Conservation (phyloP, 1,139 yeast species). For the Kodamaea fungicola region DNA sequence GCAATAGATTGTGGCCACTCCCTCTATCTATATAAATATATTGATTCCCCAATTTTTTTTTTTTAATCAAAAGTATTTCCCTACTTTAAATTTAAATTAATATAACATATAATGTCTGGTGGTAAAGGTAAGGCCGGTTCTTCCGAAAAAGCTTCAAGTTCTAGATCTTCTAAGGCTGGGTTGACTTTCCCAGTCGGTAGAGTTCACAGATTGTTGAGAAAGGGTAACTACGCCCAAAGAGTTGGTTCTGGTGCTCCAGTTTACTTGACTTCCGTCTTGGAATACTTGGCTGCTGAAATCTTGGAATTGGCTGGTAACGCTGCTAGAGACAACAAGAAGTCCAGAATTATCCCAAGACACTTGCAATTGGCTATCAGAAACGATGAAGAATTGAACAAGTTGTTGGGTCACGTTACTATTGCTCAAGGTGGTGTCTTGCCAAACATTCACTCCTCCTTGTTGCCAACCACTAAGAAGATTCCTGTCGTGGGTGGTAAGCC, state of each 20-base stretch:
- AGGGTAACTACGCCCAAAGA: conserved; percentile 56
- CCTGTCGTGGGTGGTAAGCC: conserved; percentile 33
- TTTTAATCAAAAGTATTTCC: conserved; percentile 2
- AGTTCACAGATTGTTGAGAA: conserved; percentile 54
- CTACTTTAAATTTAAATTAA: conserved; percentile 1
- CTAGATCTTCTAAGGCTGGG: conserved; percentile 54
- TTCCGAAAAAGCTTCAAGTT: conserved; percentile 50
- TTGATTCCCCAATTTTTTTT: conserved; percentile 3
- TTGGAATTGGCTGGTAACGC: conserved; percentile 58
- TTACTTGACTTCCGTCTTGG: conserved; percentile 50
- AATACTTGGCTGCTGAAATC: conserved; percentile 53
- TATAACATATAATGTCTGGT: conserved; percentile 40
- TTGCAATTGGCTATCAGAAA: conserved; percentile 54
- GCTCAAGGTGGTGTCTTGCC: conserved; percentile 99
- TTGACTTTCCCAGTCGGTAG: conserved; percentile 56
- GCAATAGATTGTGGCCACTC: background rate
- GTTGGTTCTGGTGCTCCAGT: conserved; percentile 57
- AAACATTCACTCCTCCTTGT: conserved; percentile 92
- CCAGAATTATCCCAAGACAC: conserved; percentile 55
- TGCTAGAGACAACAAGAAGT: conserved; percentile 55
- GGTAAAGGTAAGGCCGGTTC: conserved; percentile 56
- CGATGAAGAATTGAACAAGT: conserved; percentile 52
- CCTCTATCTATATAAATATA: conserved; percentile 4
- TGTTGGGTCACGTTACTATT: conserved; percentile 87
- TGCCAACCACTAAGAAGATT: conserved; percentile 82